phyloP scores from a whole-genome alignment of 139 green algal species.

The Volvox reticuliferus region DNA sequence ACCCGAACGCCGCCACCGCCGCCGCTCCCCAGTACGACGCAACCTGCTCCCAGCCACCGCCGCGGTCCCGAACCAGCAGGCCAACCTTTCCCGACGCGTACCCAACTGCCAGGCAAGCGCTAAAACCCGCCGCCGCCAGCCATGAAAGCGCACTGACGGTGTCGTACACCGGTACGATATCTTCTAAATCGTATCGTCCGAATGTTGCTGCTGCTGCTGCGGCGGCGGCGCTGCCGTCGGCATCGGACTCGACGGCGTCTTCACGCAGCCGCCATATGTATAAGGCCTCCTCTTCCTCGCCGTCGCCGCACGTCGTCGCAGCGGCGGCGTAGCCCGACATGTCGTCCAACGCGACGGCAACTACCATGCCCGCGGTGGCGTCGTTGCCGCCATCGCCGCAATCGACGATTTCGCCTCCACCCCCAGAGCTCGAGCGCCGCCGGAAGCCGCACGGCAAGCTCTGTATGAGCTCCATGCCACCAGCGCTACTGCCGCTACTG shows the following conservation, averaged over 20 bases:
- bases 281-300: slow-evolving; percentile 55
- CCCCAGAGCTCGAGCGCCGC: background rate
- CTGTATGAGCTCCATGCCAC: slow-evolving; percentile 38
- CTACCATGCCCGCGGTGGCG: slow-evolving; percentile 5
- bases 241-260: background rate
- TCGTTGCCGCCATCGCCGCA: background rate
- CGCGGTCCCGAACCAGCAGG: slow-evolving; percentile 46
- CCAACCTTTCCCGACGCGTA: slow-evolving; percentile 21
- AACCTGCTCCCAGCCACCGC: slow-evolving; percentile 27
- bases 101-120: slow-evolving; percentile 29
- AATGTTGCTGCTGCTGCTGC: background rate
- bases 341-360: slow-evolving; percentile 43
- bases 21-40: background rate
- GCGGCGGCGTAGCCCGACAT: slow-evolving; percentile 54
- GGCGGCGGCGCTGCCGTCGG: background rate
- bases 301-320: slow-evolving; percentile 58
- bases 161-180: slow-evolving; percentile 54
- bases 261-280: slow-evolving; percentile 53
- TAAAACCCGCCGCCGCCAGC: slow-evolving; percentile 47
- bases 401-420: too few species aligned
- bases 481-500: background rate
- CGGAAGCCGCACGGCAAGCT: background rate
- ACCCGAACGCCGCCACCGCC: slow-evolving; percentile 29
- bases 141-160: slow-evolving; percentile 57
- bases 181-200: slow-evolving; percentile 51